Percentiles rank a stretch among this genome's conserved stretches.
Conservation (phyloP, 352 stramenopile species). For the Phytophthora podocarpi region DNA sequence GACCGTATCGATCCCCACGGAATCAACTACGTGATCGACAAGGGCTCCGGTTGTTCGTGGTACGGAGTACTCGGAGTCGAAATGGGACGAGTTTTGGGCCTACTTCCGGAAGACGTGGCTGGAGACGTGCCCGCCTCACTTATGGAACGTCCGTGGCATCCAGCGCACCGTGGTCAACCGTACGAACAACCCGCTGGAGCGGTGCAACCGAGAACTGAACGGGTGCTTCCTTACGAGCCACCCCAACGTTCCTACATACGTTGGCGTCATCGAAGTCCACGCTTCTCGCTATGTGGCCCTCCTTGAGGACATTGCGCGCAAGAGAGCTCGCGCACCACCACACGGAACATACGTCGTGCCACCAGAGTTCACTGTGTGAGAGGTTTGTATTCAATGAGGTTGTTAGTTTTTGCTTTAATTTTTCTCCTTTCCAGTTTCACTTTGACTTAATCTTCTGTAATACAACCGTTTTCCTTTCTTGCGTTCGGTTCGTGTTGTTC, state of each 20-base stretch:
- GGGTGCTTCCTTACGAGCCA: no score
- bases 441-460: no score
- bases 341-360: background rate
- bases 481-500: no score
- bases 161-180: conserved; percentile 19
- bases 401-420: no score
- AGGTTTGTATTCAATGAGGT: no score
- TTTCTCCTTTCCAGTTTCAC: no score
- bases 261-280: no score
- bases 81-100: background rate
- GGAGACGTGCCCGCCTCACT: background rate
- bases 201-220: conserved; percentile 32
- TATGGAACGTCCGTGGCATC: conserved; percentile 26
- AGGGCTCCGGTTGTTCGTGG: background rate
- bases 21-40: background rate
- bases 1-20: conserved; percentile 7
- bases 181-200: conserved; percentile 27
- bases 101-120: conserved; percentile 31
- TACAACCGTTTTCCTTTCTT: background rate
- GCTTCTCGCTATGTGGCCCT: conserved; percentile 3
- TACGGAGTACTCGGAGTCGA: background rate
- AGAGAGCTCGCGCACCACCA: background rate
- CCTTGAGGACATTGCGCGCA: conserved; percentile 6
- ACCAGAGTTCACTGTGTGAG: conserved; percentile 1
- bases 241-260: no score